Evolutionary conservation across 2,329 filamentous ascomycete species (phyloP), one percentile per base, ranked within the genome.

Genomic region (Colletotrichum sp.): DNA sequence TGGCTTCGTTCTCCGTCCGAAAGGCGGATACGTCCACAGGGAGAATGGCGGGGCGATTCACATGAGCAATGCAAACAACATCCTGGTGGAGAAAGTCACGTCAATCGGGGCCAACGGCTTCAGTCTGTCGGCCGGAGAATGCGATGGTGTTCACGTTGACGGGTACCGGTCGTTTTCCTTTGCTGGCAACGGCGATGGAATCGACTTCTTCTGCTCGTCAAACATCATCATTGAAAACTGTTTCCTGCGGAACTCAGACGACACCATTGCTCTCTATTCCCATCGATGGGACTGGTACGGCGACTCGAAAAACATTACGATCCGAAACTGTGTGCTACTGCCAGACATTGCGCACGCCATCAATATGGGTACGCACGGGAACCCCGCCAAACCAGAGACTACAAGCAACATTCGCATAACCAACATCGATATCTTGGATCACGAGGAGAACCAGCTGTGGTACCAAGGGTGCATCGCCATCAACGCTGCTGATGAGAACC

Each of bases 341-440:
- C 79, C 84, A 1, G 84, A 84, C 39, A 77, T 82, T 63, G 83
- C 83, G 0, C 83, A 85, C 64, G 80, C 84, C 0, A 82, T 85
- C 52, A 81, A 84, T 6, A 81, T 85, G 13, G 84, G 84, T 1
- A 85, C 83, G 13, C 84, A 85, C 60, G 84, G 84, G 3, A 84
- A 84, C 57, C 78, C 82, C 0, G 79, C 72, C 9, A 78, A 77
- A 10, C 83, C 84, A 1, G 84, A 86, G 78, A 83, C 79, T 0
- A 80, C 83, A 55, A 77, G 78, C 21, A 79, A 78, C 28, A 76
- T 85, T 7, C 73, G 60, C 1, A 80, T 86, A 69, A 78, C 77
- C n/a, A 83, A 85, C 15, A 80, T 85, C 44, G 84, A 85, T 75
- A 82, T 85, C 63, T 76, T 85, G 3, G 84, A 85, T 55, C 84